A percentile compares a stretch with the other conserved stretches of the same genome.
phyloP scores from a whole-genome alignment of 1,284 basidiomycete genomes.

The Puccinia coronata region DNA sequence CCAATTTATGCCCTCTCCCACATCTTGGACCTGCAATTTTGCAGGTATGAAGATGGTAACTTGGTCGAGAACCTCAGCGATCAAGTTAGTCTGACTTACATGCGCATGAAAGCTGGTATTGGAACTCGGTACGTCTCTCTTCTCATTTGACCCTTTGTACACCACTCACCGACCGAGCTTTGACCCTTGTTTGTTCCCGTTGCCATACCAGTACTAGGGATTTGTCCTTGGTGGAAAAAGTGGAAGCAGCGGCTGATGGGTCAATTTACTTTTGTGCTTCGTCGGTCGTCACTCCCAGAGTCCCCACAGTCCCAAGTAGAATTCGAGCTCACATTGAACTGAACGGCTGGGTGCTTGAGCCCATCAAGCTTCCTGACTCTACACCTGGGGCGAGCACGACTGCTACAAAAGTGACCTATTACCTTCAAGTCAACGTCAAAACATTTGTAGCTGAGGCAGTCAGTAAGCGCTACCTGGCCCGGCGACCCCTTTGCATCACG shows the following conservation, averaged over 20 bases:
- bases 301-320: slow-evolving; percentile 54
- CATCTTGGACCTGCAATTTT: not conserved
- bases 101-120: slow-evolving; percentile 55
- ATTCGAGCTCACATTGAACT: slow-evolving; percentile 55
- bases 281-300: slow-evolving; percentile 54
- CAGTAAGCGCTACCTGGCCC: slow-evolving; percentile 53
- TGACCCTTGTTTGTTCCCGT: not conserved
- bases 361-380: slow-evolving; percentile 30
- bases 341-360: slow-evolving; percentile 55
- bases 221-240: slow-evolving; percentile 55
- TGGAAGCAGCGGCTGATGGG: slow-evolving; percentile 52
- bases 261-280: slow-evolving; percentile 56
- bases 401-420: slow-evolving; percentile 50
- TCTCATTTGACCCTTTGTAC: not conserved
- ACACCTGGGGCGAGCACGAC: slow-evolving; percentile 16
- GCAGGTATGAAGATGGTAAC: slow-evolving; percentile 54
- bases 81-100: slow-evolving; percentile 55
- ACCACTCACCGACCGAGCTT: not conserved
- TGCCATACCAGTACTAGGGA: slow-evolving; percentile 53
- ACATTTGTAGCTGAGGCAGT: slow-evolving; percentile 54
- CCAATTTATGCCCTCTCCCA: not conserved
- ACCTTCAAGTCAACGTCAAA: slow-evolving; percentile 55
- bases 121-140: slow-evolving; percentile 51
- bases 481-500: slow-evolving; percentile 54
- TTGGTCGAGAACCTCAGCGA: slow-evolving; percentile 55